Evolutionary conservation across 2,329 filamentous ascomycete species (phyloP), one percentile per base, ranked within the genome.

Genomic region (Alternaria consortialis): DNA sequence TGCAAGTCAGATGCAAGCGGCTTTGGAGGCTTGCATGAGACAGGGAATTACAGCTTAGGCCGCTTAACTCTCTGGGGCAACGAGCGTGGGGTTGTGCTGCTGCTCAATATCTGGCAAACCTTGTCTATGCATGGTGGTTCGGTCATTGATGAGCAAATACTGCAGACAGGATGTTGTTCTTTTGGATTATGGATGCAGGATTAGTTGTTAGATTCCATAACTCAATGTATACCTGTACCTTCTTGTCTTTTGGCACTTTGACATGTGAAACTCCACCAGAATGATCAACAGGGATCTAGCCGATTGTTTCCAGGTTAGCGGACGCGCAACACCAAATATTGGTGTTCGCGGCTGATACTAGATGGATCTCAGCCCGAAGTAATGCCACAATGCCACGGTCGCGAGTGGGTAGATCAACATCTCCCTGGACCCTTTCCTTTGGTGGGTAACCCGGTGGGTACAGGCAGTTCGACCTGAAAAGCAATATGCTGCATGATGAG

Each of bases 1-100:
- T 72, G 71, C 70, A 70, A 70, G 69, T 71, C 64, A 72, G 63
- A 70, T 67, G 64, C 63, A 64, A 62, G 67, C 68, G 65, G 67
- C 63, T 68, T 56, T 40, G 57, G 59, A 63, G 64, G 63, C 68
- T 63, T 70, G 68, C 69, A 68, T 56, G 44, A 56, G 40, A 48
- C 66, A 65, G 54, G 53, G 65, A 50, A 62, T 53, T 12, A 42
- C 42, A 61, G 46, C 64, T 59, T 58, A 54, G 60, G 53, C 65
- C 65, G 66, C 62, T 60, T 54, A 56, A 58, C 64, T 62, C 56
- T 66, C 65, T 61, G 59, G 56, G 68, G 64, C 55, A 72, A 63
- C 46, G 42, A 57, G 48, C 59, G 67, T 69, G 67, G 67, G 63
- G 62, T 53, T 29, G 48, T 57, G 37, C 44, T 53, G 53, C 58